phyloP scores from a whole-genome alignment of 257 asterid species.

The Phtheirospermum japonicum region DNA sequence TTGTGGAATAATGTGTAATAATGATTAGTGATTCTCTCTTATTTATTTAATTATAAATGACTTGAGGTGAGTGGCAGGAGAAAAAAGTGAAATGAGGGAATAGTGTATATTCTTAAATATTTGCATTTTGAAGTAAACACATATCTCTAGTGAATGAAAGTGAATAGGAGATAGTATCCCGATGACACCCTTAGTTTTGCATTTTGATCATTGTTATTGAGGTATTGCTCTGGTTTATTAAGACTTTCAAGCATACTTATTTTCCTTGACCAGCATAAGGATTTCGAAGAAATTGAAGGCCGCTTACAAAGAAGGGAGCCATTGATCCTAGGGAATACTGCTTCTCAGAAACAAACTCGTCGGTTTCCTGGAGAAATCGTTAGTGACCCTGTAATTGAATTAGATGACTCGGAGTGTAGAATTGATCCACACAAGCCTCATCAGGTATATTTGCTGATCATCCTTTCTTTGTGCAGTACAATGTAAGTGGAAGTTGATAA shows the following conservation, averaged over 20 bases:
- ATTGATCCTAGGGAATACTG: constrained; percentile 58
- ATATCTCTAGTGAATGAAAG: neutral
- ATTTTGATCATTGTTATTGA: constrained; percentile 14
- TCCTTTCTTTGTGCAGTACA: constrained; percentile 11
- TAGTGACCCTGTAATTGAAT: constrained; percentile 91
- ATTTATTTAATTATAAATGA: neutral
- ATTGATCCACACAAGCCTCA: constrained; percentile 69
- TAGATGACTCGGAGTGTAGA: constrained; percentile 63
- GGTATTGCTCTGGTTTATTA: constrained; percentile 20
- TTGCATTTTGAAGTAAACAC: neutral
- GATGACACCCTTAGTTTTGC: neutral
- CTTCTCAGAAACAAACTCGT: constrained; percentile 62
- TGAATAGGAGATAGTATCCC: neutral
- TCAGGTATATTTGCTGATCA: constrained; percentile 48
- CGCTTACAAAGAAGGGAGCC: constrained; percentile 75
- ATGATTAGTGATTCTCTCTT: neutral
- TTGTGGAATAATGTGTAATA: neutral
- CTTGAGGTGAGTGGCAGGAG: neutral
- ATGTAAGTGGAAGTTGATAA: constrained; percentile 17
- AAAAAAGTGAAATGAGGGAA: neutral
- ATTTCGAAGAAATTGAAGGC: constrained; percentile 85
- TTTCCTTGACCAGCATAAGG: constrained; percentile 70
- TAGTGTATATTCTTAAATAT: neutral
- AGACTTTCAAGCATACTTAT: constrained; percentile 16
- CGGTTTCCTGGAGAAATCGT: constrained; percentile 77